Conservation (phyloP, 345 rosid genomes). For the Hibiscus mutabilis region DNA sequence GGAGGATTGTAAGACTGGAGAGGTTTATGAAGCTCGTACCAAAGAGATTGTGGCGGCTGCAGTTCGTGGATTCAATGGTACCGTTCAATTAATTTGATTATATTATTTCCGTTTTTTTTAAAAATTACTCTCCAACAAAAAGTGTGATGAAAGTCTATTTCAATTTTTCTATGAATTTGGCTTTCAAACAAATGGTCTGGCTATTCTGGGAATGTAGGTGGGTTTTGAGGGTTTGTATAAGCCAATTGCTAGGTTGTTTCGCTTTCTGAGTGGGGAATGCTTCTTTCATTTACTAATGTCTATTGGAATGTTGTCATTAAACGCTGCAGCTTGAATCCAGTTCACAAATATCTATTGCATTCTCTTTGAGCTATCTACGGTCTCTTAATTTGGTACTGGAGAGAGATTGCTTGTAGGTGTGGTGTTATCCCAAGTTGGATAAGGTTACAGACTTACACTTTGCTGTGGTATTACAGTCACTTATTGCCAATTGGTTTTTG, state of each 20-base stretch:
- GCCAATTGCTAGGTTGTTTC: neutral
- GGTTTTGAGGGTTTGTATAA: neutral
- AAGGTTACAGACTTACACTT: neutral
- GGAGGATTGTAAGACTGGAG: slow-evolving; percentile 52
- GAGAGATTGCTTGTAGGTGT: neutral
- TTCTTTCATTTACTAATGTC: neutral
- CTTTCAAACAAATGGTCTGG: neutral
- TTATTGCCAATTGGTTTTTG: neutral
- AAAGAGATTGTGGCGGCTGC: slow-evolving; percentile 74
- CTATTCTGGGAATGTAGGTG: neutral
- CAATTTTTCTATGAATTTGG: neutral
- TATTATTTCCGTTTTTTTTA: neutral
- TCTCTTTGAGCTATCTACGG: neutral
- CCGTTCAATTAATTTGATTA: neutral
- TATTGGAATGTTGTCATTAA: neutral
- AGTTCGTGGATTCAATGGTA: slow-evolving; percentile 89
- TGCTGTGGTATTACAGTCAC: neutral
- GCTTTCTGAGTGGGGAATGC: neutral
- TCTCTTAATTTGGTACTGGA: neutral
- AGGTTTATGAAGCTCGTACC: slow-evolving; percentile 72
- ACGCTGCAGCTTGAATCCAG: neutral
- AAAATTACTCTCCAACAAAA: neutral
- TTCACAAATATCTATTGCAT: neutral
- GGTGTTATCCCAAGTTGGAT: neutral
- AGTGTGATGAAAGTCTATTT: neutral